Evolutionary conservation across 208 protist genomes (phyloP).

Genomic region (Wallacemonas collosoma): DNA sequence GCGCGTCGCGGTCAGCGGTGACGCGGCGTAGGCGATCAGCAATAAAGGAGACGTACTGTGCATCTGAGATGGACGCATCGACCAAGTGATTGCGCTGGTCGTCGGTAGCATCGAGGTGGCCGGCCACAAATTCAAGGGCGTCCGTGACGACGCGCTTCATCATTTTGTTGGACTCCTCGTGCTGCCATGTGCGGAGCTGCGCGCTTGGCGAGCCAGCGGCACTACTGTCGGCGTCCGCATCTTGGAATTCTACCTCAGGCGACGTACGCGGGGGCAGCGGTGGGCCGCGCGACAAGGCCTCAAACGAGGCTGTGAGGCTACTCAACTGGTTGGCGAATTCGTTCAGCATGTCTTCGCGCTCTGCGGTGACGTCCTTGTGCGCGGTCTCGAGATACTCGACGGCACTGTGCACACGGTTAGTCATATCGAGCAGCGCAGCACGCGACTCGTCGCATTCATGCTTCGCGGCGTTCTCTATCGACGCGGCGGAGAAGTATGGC

Average conservation of each 20-base stretch:
- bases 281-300: not conserved
- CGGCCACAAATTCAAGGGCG: conserved; percentile 44
- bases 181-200: not conserved
- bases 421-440: conserved; percentile 27
- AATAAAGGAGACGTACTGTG: conserved; percentile 53
- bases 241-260: no score
- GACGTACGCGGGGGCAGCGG: not conserved
- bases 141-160: conserved; percentile 32
- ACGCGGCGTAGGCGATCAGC: conserved; percentile 39
- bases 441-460: conserved; percentile 24
- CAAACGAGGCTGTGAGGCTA: conserved; percentile 22
- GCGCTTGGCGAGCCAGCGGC: conserved; percentile 1
- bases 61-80: conserved; percentile 66
- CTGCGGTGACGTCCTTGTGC: conserved; percentile 8
- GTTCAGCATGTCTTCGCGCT: not conserved
- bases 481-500: not conserved
- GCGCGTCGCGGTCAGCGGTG: conserved; percentile 44
- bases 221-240: not conserved
- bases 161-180: conserved; percentile 20
- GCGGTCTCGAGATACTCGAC: conserved; percentile 14
- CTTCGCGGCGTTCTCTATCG: not conserved
- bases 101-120: conserved; percentile 50
- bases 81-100: conserved; percentile 50
- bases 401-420: not conserved
- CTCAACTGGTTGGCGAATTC: conserved; percentile 22